Evolutionary conservation across 2,329 filamentous ascomycete genomes (phyloP), one percentile per base, ranked within the genome.

Genomic region (Diaporthe sp.): DNA sequence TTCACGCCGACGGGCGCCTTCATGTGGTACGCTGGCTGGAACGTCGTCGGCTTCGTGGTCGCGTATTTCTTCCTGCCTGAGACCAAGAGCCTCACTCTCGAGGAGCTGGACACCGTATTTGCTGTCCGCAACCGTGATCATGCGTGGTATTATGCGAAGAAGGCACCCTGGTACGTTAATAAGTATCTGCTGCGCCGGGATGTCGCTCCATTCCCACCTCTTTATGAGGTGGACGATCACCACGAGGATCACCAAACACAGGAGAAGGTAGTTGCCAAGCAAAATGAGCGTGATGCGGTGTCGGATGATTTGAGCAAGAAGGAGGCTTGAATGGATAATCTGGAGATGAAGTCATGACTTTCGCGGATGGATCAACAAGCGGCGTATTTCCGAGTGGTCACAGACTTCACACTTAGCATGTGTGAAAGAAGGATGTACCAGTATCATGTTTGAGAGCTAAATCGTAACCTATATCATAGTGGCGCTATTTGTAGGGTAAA

Each of bases 61-160:
- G 90, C 91, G 58, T 90, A 90, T 80, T 82, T 90, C 33, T 87
- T 85, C 79, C 82, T 91, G 5, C 89, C 89, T 0, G 90, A 92
- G 80, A 92, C 90, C 22, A 92, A 91, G 81, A 88, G 89, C 78
- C 85, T 86, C 45, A 90, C 89, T 3, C 81, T 87, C 15, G 88
- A 90, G 80, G 89, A 91, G 80, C 82, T 93, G 50, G 91, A 93
- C 77, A 50, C 9, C 42, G 61, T 66, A 6, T 66, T 66, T 33
- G 42, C 61, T 19, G 61, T 66, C 10, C 61, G 61, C 0, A 66
- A 66, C 12, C 61, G 42, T 50, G 61, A 66, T 25, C 61, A 66
- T 19, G 42, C 42, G 19, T 42, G 50, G 7, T 66, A 66, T 10
- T 66, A 66, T 25, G 61, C 42, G 10, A 66, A 66, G 42, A 66